phyloP scores from a whole-genome alignment of 805 yeast genomes.

The Metschnikowia cerradonensis region DNA sequence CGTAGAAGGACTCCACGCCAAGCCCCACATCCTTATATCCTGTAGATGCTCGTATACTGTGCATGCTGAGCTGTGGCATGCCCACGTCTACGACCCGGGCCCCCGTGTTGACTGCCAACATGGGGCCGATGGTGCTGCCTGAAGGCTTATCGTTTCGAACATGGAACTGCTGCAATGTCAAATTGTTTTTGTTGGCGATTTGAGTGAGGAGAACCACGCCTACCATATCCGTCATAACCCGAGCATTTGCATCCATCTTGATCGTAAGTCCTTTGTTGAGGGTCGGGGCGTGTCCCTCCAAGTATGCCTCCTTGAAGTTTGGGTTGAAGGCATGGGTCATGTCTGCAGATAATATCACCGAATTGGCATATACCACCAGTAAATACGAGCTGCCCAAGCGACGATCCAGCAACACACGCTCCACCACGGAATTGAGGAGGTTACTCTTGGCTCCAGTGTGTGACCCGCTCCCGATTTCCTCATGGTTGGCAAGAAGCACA shows the following conservation, averaged over 20 bases:
- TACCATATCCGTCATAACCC: slow-evolving; percentile 34
- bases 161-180: slow-evolving; percentile 36
- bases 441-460: slow-evolving; percentile 40
- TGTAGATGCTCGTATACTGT: slow-evolving; percentile 34
- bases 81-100: slow-evolving; percentile 40
- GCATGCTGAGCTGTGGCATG: slow-evolving; percentile 41
- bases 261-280: slow-evolving; percentile 38
- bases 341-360: slow-evolving; percentile 38
- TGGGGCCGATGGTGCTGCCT: slow-evolving; percentile 44
- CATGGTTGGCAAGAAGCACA: slow-evolving; percentile 37
- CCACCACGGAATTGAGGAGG: slow-evolving; percentile 23
- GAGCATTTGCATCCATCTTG: slow-evolving; percentile 36
- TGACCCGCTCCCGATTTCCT: slow-evolving; percentile 39
- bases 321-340: slow-evolving; percentile 44
- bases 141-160: slow-evolving; percentile 38
- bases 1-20: slow-evolving; percentile 31
- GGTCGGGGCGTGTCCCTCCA: slow-evolving; percentile 32
- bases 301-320: slow-evolving; percentile 31
- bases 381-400: slow-evolving; percentile 5
- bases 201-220: slow-evolving; percentile 25
- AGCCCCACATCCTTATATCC: slow-evolving; percentile 39
- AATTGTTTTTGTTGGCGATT: slow-evolving; percentile 22
- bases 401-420: slow-evolving; percentile 10
- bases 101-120: slow-evolving; percentile 33
- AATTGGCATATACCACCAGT: slow-evolving; percentile 25